Conservation (phyloP, 1,284 basidiomycete species). For the Pyrrhoderma noxium region DNA sequence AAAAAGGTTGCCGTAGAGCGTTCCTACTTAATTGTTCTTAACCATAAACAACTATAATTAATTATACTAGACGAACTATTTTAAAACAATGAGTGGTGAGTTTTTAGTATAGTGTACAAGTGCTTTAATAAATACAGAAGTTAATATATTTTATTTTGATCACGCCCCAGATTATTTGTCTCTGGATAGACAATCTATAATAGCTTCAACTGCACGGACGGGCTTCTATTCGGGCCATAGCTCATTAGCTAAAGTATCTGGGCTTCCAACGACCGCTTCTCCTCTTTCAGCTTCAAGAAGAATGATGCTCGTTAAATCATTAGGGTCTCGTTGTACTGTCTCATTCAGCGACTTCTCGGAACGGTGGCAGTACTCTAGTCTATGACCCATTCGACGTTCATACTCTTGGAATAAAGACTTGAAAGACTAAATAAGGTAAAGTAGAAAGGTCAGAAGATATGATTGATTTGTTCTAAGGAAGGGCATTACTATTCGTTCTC, state of each 20-base stretch:
- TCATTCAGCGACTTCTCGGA: slow-evolving; percentile 5
- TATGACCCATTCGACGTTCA: slow-evolving; percentile 1
- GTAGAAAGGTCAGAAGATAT: neutral
- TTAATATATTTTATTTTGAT: too few species aligned
- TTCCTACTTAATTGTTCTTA: too few species aligned
- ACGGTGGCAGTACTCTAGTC: slow-evolving; percentile 2
- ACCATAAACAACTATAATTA: too few species aligned
- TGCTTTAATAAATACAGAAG: too few species aligned
- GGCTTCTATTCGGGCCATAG: slow-evolving; percentile 14
- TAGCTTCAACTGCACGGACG: slow-evolving; percentile 7
- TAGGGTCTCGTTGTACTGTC: slow-evolving; percentile 4
- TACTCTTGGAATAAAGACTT: slow-evolving; percentile 5
- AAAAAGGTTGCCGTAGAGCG: too few species aligned
- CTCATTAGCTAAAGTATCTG: slow-evolving; percentile 10
- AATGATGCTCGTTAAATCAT: slow-evolving; percentile 1
- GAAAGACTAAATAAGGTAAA: slow-evolving; percentile 2
- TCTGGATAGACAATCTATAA: neutral
- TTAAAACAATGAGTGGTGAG: too few species aligned
- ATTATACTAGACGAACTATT: too few species aligned
- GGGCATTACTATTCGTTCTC: slow-evolving; percentile 25
- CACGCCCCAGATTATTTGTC: too few species aligned
- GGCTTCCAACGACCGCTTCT: slow-evolving; percentile 1
- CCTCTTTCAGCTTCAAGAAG: slow-evolving; percentile 4
- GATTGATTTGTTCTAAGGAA: neutral
- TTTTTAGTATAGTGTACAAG: too few species aligned